Evolutionary conservation across 352 stramenopile genomes (phyloP), one percentile per base, ranked within the genome.

Genomic region (Globisporangium lucens): DNA sequence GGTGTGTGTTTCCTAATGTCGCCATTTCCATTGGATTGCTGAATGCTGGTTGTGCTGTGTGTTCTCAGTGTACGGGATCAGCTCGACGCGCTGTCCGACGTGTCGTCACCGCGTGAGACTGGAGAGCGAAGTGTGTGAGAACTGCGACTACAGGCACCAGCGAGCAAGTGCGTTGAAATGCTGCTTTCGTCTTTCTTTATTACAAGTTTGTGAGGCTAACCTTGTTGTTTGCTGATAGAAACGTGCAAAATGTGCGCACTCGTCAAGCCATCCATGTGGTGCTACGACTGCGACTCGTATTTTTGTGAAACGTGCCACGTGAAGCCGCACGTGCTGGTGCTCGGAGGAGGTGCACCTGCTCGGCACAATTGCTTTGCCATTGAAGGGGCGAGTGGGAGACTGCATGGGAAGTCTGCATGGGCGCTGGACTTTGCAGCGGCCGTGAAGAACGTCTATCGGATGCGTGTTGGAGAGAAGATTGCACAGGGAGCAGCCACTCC

Each of bases 31-130:
- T 17, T 17, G 38, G 38, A 20, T 17, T 56, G 76, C 7, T 57
- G 24, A 38, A 65, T 22, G 41, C 17, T 22, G 2, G n/a, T 46
- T 46, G 38, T 46, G 46, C 46, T 68, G 22, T 35, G 24, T 62
- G n/a, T n/a, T 22, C 10, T 55, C 30, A 91, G 83, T 89, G 72
- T 89, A 89, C 35, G 83, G 83, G 17, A 85, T 91, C 64, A 89
- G 73, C 68, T 73, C 64, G 27, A 78, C 73, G 43, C 74, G 78
- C 13, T 91, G 83, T 49, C 69, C 67, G 52, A 71, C 73, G 49
- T 91, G 83, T 62, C 76, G 78, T 22, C 61, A 73, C 15, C 78
- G 74, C 58, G 62, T 89, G 20, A 78, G 70, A 49, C 52, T 57
- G 15, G 75, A 70, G 30, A 78, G 51, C 20, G 66, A 73, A 4